Conservation (phyloP, 2,329 filamentous ascomycete genomes). For the Botrytis medusae region DNA sequence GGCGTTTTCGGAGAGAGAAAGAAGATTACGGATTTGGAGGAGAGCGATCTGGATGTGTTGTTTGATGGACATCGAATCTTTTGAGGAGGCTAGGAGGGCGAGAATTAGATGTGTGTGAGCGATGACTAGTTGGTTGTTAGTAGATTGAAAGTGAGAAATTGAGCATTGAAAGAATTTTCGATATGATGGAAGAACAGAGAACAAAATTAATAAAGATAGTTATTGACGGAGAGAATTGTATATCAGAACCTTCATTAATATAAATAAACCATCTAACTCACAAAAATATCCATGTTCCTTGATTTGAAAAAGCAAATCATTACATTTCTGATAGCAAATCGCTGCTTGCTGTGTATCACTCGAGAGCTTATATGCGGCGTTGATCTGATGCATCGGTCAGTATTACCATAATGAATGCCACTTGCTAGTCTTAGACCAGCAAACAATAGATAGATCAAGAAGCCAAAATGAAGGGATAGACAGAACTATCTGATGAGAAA, state of each 20-base stretch:
- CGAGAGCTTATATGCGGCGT: neutral
- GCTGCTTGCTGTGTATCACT: neutral
- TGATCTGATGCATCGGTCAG: neutral
- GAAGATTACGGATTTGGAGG: neutral
- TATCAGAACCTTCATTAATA: neutral
- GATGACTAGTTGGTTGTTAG: neutral
- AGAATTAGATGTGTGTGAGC: constrained; percentile 1
- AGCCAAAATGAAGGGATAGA: neutral
- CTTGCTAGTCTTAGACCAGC: neutral
- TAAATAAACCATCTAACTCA: neutral
- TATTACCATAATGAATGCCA: neutral
- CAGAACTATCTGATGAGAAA: neutral
- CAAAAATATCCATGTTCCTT: neutral
- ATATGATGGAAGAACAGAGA: neutral
- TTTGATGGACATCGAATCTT: neutral
- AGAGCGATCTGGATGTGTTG: neutral
- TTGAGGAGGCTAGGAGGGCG: neutral
- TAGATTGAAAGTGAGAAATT: neutral
- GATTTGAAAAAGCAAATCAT: neutral
- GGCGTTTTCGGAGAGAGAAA: neutral
- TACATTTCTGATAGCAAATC: neutral
- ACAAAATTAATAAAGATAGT: neutral
- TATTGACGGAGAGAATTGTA: neutral
- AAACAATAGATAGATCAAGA: neutral
- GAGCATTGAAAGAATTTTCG: too few relatives aligned